phyloP scores from a whole-genome alignment of 1,139 yeast genomes.

The Hansenula lynferdii region DNA sequence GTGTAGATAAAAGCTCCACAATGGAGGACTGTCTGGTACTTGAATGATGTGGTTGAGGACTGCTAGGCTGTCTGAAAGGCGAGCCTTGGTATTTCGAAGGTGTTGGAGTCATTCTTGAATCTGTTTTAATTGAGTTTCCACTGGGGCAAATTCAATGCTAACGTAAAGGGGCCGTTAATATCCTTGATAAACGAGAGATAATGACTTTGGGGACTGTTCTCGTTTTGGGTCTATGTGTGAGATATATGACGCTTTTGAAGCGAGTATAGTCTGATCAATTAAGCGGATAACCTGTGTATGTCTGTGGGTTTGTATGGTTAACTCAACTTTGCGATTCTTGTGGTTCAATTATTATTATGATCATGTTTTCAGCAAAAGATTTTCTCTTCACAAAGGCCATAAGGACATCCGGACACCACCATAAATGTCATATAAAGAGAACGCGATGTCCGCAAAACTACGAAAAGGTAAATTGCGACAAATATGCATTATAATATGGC shows the following conservation, averaged over 20 bases:
- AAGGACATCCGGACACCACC: constrained; percentile 1
- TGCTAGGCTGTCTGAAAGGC: constrained; percentile 32
- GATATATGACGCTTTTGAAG: too few relatives aligned
- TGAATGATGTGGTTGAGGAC: constrained; percentile 25
- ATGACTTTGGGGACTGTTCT: too few relatives aligned
- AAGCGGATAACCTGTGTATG: too few relatives aligned
- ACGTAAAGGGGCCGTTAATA: too few relatives aligned
- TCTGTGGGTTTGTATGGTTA: too few relatives aligned
- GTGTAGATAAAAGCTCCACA: constrained; percentile 78
- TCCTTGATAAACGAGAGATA: too few relatives aligned
- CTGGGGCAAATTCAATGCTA: neutral
- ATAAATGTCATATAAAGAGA: too few relatives aligned
- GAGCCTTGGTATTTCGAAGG: constrained; percentile 29
- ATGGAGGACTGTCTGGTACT: constrained; percentile 60
- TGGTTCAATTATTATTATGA: neutral
- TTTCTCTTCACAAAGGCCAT: neutral
- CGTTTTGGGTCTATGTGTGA: too few relatives aligned
- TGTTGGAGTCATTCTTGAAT: constrained; percentile 11
- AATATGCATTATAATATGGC: too few relatives aligned
- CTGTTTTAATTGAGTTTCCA: neutral
- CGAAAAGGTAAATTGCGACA: too few relatives aligned
- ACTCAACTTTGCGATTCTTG: neutral
- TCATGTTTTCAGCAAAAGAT: neutral
- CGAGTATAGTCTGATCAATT: too few relatives aligned
- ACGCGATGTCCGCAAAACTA: too few relatives aligned